phyloP scores from a whole-genome alignment of 2,329 filamentous ascomycete species.

The Penicillium sp. region DNA sequence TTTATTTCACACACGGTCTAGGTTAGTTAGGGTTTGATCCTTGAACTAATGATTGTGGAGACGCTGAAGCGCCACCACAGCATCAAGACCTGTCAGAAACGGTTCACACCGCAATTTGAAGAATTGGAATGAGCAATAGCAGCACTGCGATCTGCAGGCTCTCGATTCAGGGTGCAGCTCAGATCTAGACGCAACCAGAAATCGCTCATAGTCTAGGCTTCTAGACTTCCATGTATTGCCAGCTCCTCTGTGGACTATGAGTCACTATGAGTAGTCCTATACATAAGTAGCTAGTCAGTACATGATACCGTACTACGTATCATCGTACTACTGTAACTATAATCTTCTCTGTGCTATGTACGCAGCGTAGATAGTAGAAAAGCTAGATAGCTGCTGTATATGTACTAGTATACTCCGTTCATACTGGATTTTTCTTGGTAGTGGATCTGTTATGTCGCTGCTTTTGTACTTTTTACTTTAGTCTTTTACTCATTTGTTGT shows the following conservation, averaged over 20 bases:
- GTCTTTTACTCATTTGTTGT: too few species aligned
- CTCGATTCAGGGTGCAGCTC: not conserved
- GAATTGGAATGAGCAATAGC: slow-evolving; percentile 3
- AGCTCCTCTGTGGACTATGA: not conserved
- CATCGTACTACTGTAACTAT: too few species aligned
- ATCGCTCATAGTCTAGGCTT: slow-evolving; percentile 8
- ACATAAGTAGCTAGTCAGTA: not conserved
- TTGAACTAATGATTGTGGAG: not conserved
- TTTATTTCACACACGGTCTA: not conserved
- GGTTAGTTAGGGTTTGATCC: not conserved
- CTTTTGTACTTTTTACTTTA: too few species aligned
- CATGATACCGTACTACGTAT: not conserved
- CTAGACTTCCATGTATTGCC: not conserved
- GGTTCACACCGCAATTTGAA: slow-evolving; percentile 12
- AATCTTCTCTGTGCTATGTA: too few species aligned
- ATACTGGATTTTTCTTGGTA: not conserved
- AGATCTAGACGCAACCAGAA: slow-evolving; percentile 3
- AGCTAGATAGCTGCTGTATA: not conserved
- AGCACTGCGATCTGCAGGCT: slow-evolving; percentile 1
- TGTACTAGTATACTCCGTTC: not conserved
- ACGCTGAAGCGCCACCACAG: not conserved
- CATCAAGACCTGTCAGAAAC: not conserved
- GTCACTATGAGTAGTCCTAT: not conserved
- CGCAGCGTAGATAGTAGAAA: too few species aligned
- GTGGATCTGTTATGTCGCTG: not conserved